Percentiles rank a stretch among this genome's conserved stretches.
These are phyloP conservation scores for Phytophthora pini DNA, from an alignment of 352 stramenopile genomes.

Conservation along the genomic window DNA sequence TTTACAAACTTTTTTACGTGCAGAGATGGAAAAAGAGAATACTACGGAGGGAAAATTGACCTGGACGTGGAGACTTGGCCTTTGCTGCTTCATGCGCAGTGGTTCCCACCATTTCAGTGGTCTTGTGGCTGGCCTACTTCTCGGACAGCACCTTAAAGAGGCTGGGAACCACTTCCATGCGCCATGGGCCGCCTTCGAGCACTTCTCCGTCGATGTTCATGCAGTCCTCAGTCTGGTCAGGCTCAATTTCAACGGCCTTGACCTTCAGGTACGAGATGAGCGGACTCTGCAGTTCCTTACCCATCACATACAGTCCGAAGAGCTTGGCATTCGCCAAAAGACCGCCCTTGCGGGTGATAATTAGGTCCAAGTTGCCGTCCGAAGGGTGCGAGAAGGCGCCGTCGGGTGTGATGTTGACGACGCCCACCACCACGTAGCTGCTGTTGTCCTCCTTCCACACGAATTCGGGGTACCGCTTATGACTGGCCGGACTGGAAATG, in stretches of 20 bases:
- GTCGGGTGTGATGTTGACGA: slow-evolving; percentile 77
- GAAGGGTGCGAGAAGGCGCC: slow-evolving; percentile 77
- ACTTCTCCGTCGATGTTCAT: slow-evolving; percentile 90
- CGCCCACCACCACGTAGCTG: slow-evolving; percentile 72
- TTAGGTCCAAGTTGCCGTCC: slow-evolving; percentile 80
- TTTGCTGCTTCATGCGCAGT: slow-evolving; percentile 32
- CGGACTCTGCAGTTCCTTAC: slow-evolving; percentile 73
- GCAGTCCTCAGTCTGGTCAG: slow-evolving; percentile 63
- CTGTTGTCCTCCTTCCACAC: slow-evolving; percentile 72
- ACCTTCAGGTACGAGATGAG: slow-evolving; percentile 83
- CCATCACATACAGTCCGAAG: slow-evolving; percentile 69
- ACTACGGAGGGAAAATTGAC: slow-evolving; percentile 5
- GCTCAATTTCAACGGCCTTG: slow-evolving; percentile 75
- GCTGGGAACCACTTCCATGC: slow-evolving; percentile 87
- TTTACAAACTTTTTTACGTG: slow-evolving; percentile 39
- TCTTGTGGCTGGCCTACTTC: slow-evolving; percentile 50
- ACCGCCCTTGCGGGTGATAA: slow-evolving; percentile 75
- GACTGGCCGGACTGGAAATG: slow-evolving; percentile 68
- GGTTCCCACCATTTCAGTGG: slow-evolving; percentile 8
- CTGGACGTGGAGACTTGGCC: neutral
- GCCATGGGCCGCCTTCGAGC: slow-evolving; percentile 67
- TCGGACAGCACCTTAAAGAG: slow-evolving; percentile 88
- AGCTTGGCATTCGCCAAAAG: slow-evolving; percentile 55
- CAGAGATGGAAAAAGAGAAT: slow-evolving; percentile 22
- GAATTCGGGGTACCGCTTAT: slow-evolving; percentile 61